Evolutionary conservation across 2,329 filamentous ascomycete genomes (phyloP), one percentile per base, ranked within the genome.

Genomic region (Fusarium concolor): DNA sequence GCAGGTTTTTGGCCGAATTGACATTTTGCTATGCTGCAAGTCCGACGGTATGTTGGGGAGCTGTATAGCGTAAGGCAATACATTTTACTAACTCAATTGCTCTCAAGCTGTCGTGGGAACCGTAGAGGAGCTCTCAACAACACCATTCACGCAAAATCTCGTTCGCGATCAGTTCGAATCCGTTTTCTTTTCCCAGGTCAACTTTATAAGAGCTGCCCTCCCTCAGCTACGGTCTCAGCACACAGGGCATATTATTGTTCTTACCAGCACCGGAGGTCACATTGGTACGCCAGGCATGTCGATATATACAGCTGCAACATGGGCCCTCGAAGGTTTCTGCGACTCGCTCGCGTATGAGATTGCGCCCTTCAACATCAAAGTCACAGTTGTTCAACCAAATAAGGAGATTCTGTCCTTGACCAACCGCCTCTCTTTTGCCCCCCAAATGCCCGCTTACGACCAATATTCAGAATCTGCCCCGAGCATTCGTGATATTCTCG

Each of bases 271-370:
- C 62, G 94, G 93, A 37, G 94, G 93, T 5, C 95, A 97, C 79
- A 90, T 98, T 62, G 95, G 94, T 35, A 97, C 94, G 0, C 96
- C 96, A 0, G 94, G 94, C 4, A 87, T 98, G 81, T 88, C 93
- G 56, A 92, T 96, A 83, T 96, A 97, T 78, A 96, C 94, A 69
- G 93, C 95, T 18, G 92, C 94, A 15, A 94, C 94, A 37, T 97
- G 95, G 94, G 96, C 94, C 2, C 86, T 97, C 35, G 96, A 98
- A 80, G 96, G 95, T 18, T 97, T 96, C 78, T 97, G 94, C 81
- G 95, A 98, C 80, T 93, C 93, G 62, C 85, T 99, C 24, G 94
- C 95, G 2, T 99, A 97, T 79, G 96, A 99, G 80, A 92, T 99
- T 67, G 92, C 95, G 1, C 96, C 96, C 0, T 98, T 98, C 83